Evolutionary conservation across 768 basidiomycete genomes (phyloP).

Genomic region (Tylopilus subfusipes): DNA sequence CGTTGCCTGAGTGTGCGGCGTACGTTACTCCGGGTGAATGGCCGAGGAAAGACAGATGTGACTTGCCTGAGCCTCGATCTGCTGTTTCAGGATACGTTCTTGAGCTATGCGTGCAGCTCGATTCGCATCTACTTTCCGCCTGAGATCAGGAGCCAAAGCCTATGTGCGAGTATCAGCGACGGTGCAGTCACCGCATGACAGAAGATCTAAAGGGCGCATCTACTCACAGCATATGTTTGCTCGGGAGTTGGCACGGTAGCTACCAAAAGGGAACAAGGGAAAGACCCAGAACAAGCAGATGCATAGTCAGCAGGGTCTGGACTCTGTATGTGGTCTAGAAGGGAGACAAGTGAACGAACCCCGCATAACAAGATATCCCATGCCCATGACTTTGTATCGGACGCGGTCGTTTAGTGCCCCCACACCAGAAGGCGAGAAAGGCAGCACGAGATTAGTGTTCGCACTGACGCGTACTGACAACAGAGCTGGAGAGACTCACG

Average conservation of each 20-base stretch:
- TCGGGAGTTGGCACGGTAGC: conserved; percentile 36
- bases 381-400: conserved; percentile 43
- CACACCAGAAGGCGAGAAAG: neutral
- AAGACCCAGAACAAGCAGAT: neutral
- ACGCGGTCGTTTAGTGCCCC: neutral
- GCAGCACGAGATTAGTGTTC: conserved; percentile 6
- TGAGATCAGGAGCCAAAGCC: conserved; percentile 64
- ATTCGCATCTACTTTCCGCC: conserved; percentile 58
- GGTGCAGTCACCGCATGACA: neutral
- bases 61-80: conserved; percentile 52
- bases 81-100: conserved; percentile 53
- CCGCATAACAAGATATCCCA: conserved; percentile 60
- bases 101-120: conserved; percentile 49
- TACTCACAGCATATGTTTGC: conserved; percentile 35
- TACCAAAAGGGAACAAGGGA: conserved; percentile 10
- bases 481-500: conserved; percentile 37
- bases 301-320: conserved; percentile 6
- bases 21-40: conserved; percentile 3
- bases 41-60: neutral
- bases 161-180: conserved; percentile 22
- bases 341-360: conserved; percentile 36
- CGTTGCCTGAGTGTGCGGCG: conserved; percentile 13
- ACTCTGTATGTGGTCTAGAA: neutral
- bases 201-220: neutral
- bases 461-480: neutral